Conservation (phyloP, 2,329 filamentous ascomycete genomes). For the Ploettnerulaceae sp. region DNA sequence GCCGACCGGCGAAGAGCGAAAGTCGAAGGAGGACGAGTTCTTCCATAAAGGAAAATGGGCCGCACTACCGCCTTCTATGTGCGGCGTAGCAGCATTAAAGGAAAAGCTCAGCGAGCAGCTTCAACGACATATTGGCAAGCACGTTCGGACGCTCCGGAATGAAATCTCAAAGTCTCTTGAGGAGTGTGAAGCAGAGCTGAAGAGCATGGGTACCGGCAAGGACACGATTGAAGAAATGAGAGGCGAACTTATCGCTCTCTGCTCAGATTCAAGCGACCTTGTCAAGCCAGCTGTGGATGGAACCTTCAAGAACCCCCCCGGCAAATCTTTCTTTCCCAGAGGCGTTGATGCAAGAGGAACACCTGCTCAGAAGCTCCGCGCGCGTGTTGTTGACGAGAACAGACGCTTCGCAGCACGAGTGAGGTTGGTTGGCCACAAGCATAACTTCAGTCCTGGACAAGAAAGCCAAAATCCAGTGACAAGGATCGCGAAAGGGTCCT, state of each 20-base stretch:
- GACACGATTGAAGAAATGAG: conserved; percentile 16
- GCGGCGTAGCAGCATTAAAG: conserved; percentile 10
- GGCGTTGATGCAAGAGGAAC: conserved; percentile 11
- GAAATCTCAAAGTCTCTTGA: conserved; percentile 12
- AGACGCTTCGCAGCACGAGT: conserved; percentile 11
- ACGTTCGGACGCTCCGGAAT: conserved; percentile 7
- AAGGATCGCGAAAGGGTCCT: neutral
- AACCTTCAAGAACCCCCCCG: conserved; percentile 15
- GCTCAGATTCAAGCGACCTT: conserved; percentile 9
- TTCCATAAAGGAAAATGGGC: conserved; percentile 15
- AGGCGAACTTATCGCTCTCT: conserved; percentile 11
- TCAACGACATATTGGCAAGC: conserved; percentile 16
- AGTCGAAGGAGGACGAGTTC: conserved; percentile 10
- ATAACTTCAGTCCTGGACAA: conserved; percentile 8
- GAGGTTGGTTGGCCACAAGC: conserved; percentile 13
- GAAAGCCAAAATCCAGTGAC: neutral
- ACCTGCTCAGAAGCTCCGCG: conserved; percentile 15
- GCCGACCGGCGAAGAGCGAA: conserved; percentile 9
- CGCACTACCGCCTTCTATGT: conserved; percentile 8
- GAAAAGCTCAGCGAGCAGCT: conserved; percentile 14
- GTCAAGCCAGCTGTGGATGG: conserved; percentile 15
- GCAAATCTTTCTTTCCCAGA: conserved; percentile 12
- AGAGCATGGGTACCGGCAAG: conserved; percentile 13
- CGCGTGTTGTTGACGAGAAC: conserved; percentile 15
- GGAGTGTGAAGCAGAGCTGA: conserved; percentile 12